A percentile compares a stretch with the other conserved stretches of the same genome.
Conservation (phyloP, 495 filamentous ascomycete genomes). For the Podospora conica region DNA sequence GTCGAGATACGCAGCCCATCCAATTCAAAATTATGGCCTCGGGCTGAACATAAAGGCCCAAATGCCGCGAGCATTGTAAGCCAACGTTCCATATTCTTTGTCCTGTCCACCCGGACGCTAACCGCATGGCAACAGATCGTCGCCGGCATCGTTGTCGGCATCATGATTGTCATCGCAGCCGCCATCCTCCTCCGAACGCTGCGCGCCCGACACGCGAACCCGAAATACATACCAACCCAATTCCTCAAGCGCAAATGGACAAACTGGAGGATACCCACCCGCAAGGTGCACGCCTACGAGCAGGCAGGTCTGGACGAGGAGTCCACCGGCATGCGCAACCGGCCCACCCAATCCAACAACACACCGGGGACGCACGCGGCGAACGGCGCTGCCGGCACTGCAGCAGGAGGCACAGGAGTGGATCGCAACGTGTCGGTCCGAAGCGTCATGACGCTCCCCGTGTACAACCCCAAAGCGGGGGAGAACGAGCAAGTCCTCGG, state of each 20-base stretch:
- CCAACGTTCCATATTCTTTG: background rate
- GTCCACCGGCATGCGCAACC: slow-evolving; percentile 20
- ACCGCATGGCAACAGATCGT: slow-evolving; percentile 16
- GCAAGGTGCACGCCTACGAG: slow-evolving; percentile 15
- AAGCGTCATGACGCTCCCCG: slow-evolving; percentile 85
- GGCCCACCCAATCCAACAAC: slow-evolving; percentile 19
- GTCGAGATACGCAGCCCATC: background rate
- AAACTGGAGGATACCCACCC: slow-evolving; percentile 43
- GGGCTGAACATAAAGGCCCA: slow-evolving; percentile 3
- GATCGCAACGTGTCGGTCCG: slow-evolving; percentile 82
- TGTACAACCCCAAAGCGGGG: slow-evolving; percentile 61
- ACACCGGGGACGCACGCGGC: slow-evolving; percentile 8
- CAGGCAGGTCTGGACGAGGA: slow-evolving; percentile 20
- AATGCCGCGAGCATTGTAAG: slow-evolving; percentile 12
- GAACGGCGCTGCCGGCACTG: slow-evolving; percentile 11
- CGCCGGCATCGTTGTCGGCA: slow-evolving; percentile 15
- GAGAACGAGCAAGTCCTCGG: slow-evolving; percentile 80
- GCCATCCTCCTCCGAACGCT: slow-evolving; percentile 15
- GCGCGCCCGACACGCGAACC: slow-evolving; percentile 35
- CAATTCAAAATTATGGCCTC: background rate
- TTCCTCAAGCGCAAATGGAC: slow-evolving; percentile 56
- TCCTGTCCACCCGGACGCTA: background rate
- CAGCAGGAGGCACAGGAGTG: slow-evolving; percentile 39
- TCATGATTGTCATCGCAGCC: slow-evolving; percentile 15
- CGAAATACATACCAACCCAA: slow-evolving; percentile 52